Conservation (phyloP, 352 stramenopile genomes). For the Globisporangium viniferum region DNA sequence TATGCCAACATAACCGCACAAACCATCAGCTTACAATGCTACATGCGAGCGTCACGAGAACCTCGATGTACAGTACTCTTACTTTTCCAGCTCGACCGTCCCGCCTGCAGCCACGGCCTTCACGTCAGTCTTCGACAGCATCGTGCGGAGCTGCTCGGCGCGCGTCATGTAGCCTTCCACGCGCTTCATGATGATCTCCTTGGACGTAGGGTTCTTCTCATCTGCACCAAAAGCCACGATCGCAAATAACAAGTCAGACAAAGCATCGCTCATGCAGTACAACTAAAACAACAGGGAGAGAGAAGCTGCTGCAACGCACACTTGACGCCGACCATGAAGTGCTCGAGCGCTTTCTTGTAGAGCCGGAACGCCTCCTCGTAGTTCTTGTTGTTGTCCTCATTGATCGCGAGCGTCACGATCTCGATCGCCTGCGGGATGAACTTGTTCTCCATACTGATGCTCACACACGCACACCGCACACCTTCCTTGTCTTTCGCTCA, state of each 20-base stretch:
- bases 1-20: constrained; percentile 3
- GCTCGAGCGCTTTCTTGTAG: constrained; percentile 88
- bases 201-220: constrained; percentile 90
- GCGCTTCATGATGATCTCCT: constrained; percentile 89
- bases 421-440: constrained; percentile 90
- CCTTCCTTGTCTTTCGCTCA: background rate
- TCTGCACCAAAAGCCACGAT: constrained; percentile 28
- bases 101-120: constrained; percentile 56
- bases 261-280: background rate
- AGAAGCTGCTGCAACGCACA: constrained; percentile 38
- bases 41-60: background rate
- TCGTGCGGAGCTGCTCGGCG: constrained; percentile 81
- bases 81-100: constrained; percentile 77
- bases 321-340: constrained; percentile 90
- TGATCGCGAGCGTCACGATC: constrained; percentile 84
- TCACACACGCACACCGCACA: background rate
- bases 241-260: background rate
- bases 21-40: background rate
- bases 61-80: constrained; percentile 1
- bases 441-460: constrained; percentile 81
- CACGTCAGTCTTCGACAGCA: constrained; percentile 66
- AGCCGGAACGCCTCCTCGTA: constrained; percentile 84
- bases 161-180: constrained; percentile 90
- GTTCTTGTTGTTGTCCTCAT: constrained; percentile 88
- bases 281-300: background rate